Evolutionary conservation across 169 alveolate species (phyloP).

Genomic region (Eimeria acervulina): DNA sequence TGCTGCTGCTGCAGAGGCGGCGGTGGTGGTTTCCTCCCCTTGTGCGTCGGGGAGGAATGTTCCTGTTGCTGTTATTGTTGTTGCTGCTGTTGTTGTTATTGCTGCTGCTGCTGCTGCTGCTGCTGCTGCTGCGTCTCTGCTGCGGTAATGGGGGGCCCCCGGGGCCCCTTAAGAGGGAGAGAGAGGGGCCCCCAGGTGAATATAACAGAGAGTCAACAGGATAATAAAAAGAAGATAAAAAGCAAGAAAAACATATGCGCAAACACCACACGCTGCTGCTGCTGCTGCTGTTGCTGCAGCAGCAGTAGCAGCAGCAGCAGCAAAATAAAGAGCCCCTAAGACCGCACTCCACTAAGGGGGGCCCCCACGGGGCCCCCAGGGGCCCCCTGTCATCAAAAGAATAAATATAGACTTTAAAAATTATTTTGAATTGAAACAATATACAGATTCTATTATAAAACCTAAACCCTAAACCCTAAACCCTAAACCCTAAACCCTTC

Average conservation of each 20-base stretch:
- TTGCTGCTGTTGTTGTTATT: neutral
- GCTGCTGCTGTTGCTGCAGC: conserved; percentile 64
- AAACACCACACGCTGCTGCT: neutral
- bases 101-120: conserved; percentile 19
- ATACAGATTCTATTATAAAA: neutral
- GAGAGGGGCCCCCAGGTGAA: neutral
- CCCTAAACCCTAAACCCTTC: neutral
- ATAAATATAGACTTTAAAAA: neutral
- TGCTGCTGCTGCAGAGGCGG: conserved; percentile 1
- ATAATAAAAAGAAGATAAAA: neutral
- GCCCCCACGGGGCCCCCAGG: too few relatives aligned
- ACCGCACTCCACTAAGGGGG: neutral
- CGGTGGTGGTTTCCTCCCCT: too few relatives aligned
- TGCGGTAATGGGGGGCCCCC: neutral
- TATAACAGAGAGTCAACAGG: neutral
- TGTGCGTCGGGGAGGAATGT: too few relatives aligned
- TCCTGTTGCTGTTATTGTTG: too few relatives aligned
- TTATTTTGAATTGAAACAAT: neutral
- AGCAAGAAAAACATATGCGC: neutral
- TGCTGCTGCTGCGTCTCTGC: neutral
- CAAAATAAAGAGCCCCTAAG: neutral
- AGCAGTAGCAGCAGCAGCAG: conserved; percentile 32
- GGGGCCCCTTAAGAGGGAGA: neutral
- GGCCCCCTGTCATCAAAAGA: neutral
- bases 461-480: neutral